A percentile compares a stretch with the other conserved stretches of the same genome.
Evolutionary conservation across 164 flowering plant species (phyloP).

Genomic region (Stephania cephalantha): DNA sequence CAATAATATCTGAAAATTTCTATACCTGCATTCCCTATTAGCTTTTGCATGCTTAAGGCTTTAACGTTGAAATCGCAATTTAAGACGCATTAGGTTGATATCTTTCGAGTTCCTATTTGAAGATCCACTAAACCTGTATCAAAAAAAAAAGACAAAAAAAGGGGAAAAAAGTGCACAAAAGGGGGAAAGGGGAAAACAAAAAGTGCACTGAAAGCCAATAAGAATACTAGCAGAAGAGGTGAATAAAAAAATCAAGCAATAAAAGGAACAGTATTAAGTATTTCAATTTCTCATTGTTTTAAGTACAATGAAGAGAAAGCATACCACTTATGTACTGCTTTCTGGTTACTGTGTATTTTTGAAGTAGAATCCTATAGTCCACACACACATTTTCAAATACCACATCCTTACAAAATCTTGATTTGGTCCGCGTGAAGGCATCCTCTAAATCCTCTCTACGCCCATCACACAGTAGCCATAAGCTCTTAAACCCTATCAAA

Average conservation of each 20-base stretch:
- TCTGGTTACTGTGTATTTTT: slow-evolving; percentile 49
- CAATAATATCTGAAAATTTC: background rate
- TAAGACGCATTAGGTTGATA: background rate
- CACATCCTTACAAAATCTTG: slow-evolving; percentile 41
- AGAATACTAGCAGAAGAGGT: background rate
- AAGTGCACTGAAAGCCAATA: background rate
- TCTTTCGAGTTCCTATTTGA: background rate
- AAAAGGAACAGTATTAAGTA: background rate
- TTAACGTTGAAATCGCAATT: background rate
- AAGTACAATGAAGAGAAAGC: slow-evolving; percentile 50
- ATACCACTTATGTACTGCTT: slow-evolving; percentile 64
- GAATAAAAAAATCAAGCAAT: background rate
- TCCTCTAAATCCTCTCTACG: slow-evolving; percentile 28
- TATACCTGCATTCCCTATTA: background rate
- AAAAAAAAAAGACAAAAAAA: background rate
- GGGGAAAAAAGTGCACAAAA: background rate
- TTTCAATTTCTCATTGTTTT: background rate
- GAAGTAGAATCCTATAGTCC: slow-evolving; percentile 32
- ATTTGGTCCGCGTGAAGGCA: slow-evolving; percentile 35
- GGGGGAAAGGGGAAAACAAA: background rate
- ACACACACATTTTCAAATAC: slow-evolving; percentile 32
- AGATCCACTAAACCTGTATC: background rate
- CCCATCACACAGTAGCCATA: slow-evolving; percentile 15
- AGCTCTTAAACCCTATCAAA: slow-evolving; percentile 12
- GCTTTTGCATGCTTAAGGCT: background rate